These are phyloP conservation scores for Onygenales sp. DNA, from an alignment of 2,329 filamentous ascomycete species.

Conservation along the genomic window DNA sequence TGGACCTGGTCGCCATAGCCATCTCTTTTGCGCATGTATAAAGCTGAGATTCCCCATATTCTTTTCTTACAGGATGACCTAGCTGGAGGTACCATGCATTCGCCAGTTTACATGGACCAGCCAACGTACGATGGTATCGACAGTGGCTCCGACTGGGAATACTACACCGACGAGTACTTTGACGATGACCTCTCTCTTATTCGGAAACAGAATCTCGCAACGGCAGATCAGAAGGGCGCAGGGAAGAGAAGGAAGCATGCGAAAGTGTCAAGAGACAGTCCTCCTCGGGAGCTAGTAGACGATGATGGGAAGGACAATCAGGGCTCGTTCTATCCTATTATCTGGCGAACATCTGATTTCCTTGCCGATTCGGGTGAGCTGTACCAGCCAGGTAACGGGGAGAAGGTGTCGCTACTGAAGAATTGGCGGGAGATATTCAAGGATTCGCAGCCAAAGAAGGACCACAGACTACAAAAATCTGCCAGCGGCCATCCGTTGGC, in stretches of 20 bases:
- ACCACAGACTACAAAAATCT: conserved; percentile 1
- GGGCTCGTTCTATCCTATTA: conserved; percentile 26
- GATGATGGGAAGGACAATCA: not conserved
- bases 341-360: conserved; percentile 28
- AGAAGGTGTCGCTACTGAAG: conserved; percentile 35
- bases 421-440: conserved; percentile 39
- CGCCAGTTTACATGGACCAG: conserved; percentile 22
- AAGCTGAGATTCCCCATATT: not conserved
- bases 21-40: not conserved
- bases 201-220: not conserved
- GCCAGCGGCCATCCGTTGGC: not conserved
- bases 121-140: conserved; percentile 18
- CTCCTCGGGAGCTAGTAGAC: not conserved
- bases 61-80: conserved; percentile 20
- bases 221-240: not conserved
- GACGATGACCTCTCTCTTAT: conserved; percentile 12
- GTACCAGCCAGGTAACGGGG: conserved; percentile 30
- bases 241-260: not conserved
- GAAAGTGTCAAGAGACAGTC: not conserved
- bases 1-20: not conserved
- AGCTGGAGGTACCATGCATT: conserved; percentile 20
- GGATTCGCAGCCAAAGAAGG: conserved; percentile 22
- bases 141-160: conserved; percentile 22
- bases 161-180: conserved; percentile 18
- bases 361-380: conserved; percentile 16